Evolutionary conservation across 2,329 filamentous ascomycete species (phyloP).

Genomic region (Fusarium luffae): DNA sequence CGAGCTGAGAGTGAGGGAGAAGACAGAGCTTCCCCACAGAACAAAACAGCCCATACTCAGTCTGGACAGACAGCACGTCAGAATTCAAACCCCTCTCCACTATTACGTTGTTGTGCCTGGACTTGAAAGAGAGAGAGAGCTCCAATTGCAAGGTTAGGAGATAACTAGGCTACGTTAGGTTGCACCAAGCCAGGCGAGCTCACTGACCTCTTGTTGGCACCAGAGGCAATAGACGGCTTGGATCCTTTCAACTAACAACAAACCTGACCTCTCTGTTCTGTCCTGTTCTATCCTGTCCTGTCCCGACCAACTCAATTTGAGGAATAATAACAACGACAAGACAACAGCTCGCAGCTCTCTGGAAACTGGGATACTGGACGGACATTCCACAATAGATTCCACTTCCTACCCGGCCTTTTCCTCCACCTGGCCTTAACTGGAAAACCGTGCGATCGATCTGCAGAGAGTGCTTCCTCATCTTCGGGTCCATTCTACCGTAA

Average conservation of each 20-base stretch:
- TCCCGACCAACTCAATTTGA: background rate
- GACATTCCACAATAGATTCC: slow-evolving; percentile 23
- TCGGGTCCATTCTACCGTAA: slow-evolving; percentile 29
- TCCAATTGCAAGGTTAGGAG: slow-evolving; percentile 33
- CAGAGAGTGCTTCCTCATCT: slow-evolving; percentile 38
- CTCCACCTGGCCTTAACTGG: slow-evolving; percentile 23
- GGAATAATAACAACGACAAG: background rate
- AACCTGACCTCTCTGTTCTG: slow-evolving; percentile 1
- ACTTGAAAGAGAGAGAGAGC: slow-evolving; percentile 22
- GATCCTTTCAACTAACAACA: slow-evolving; percentile 33
- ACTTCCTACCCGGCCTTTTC: slow-evolving; percentile 9
- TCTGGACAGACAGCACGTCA: slow-evolving; percentile 26
- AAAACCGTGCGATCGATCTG: slow-evolving; percentile 44
- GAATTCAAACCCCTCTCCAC: slow-evolving; percentile 31
- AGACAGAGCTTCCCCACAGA: slow-evolving; percentile 36
- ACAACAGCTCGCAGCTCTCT: background rate
- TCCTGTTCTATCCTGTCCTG: background rate
- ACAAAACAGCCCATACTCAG: slow-evolving; percentile 22
- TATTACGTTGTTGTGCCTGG: slow-evolving; percentile 35
- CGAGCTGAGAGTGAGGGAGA: slow-evolving; percentile 29
- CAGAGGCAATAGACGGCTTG: slow-evolving; percentile 31
- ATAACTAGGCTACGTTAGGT: slow-evolving; percentile 24
- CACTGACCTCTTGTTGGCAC: slow-evolving; percentile 40
- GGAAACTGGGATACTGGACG: slow-evolving; percentile 1
- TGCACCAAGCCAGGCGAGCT: slow-evolving; percentile 35